phyloP scores from a whole-genome alignment of 225 moss, liverwort and hornwort species.

The Climacium dendroides region DNA sequence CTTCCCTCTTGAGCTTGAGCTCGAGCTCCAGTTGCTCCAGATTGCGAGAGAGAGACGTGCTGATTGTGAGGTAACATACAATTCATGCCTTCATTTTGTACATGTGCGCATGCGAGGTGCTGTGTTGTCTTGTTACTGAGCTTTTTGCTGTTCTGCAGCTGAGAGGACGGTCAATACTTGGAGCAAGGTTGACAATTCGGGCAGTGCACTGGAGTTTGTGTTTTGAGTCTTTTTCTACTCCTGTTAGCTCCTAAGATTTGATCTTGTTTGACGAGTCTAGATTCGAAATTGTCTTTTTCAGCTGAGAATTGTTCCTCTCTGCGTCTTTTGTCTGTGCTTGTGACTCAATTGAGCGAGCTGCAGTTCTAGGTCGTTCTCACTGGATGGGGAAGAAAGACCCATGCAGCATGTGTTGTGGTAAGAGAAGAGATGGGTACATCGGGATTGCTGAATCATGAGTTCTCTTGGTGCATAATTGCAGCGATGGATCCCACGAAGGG shows the following conservation, averaged over 20 bases:
- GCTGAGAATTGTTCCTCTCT: background rate
- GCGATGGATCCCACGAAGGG: slow-evolving; percentile 24
- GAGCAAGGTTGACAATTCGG: background rate
- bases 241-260: background rate
- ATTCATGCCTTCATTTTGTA: background rate
- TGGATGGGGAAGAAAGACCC: background rate
- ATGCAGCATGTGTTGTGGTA: background rate
- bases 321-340: background rate
- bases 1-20: background rate
- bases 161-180: background rate
- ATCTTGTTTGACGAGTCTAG: background rate
- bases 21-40: background rate
- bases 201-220: background rate
- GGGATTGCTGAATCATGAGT: background rate
- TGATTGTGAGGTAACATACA: background rate
- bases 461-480: background rate
- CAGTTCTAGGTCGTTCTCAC: background rate
- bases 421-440: background rate
- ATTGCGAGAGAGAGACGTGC: background rate
- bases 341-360: background rate
- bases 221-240: background rate
- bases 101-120: background rate
- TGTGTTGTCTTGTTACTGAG: background rate
- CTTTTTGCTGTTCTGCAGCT: background rate
- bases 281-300: background rate